These are phyloP conservation scores for Nitzschia inconspicua DNA, from an alignment of 108 stramenopile genomes.

Conservation along the genomic window DNA sequence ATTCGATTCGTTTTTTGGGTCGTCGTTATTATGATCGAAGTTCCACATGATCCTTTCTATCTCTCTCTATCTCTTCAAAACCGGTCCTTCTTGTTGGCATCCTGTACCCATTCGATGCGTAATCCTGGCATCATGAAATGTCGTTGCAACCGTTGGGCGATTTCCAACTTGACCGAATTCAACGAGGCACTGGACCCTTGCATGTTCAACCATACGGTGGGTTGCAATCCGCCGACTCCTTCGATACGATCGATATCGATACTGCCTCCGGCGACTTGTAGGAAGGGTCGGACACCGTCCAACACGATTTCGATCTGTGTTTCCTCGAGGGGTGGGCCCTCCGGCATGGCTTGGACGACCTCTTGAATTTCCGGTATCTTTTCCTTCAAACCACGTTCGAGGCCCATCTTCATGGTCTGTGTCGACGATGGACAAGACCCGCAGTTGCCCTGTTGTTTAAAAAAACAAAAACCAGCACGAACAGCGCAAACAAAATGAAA, in stretches of 20 bases:
- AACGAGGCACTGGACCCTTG: constrained; percentile 80
- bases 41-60: too few relatives aligned
- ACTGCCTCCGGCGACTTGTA: constrained; percentile 91
- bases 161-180: constrained; percentile 93
- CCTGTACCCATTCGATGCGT: constrained; percentile 83
- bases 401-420: constrained; percentile 98
- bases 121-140: constrained; percentile 94
- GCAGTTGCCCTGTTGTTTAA: constrained; percentile 78
- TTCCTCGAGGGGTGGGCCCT: constrained; percentile 78
- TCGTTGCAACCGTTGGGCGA: constrained; percentile 91
- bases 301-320: constrained; percentile 82
- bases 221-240: constrained; percentile 81
- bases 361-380: constrained; percentile 97
- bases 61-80: too few relatives aligned
- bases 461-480: background rate
- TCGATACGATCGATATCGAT: constrained; percentile 70
- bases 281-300: constrained; percentile 94
- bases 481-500: background rate
- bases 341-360: constrained; percentile 92
- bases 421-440: constrained; percentile 94
- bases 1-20: too few relatives aligned
- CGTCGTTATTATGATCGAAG: too few relatives aligned
- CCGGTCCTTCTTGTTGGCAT: background rate
- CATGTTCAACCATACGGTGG: constrained; percentile 87
- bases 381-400: constrained; percentile 84